Conservation (phyloP, 164 flowering plant species). For the Nymphaea colorata region DNA sequence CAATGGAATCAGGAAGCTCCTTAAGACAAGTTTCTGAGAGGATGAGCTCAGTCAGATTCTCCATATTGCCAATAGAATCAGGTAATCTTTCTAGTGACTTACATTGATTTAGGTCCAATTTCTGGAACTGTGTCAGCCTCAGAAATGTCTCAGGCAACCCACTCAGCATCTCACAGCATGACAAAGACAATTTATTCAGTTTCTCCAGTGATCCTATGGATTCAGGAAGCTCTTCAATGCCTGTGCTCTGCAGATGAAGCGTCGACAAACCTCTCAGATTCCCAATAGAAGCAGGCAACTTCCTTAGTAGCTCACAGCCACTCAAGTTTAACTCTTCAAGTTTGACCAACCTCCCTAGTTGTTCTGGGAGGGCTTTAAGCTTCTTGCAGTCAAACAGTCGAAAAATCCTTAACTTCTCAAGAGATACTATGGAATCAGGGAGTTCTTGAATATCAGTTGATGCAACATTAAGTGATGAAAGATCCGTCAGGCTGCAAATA, state of each 20-base stretch:
- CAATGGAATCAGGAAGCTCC: conserved; percentile 4
- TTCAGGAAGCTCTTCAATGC: conserved; percentile 3
- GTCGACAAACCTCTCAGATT: background rate
- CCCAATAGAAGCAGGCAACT: conserved; percentile 1
- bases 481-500: no score
- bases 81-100: background rate
- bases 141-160: background rate
- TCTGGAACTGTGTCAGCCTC: background rate
- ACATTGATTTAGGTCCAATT: background rate
- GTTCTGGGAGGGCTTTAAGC: background rate
- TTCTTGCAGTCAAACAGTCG: background rate
- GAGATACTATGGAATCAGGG: background rate
- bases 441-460: background rate
- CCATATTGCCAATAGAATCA: background rate
- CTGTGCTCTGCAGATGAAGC: background rate
- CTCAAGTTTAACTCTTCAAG: background rate
- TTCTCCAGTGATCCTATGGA: conserved; percentile 3
- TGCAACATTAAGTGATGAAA: no score
- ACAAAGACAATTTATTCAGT: background rate
- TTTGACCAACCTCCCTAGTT: background rate
- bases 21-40: background rate
- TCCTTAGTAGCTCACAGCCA: background rate
- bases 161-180: background rate
- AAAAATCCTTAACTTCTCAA: no score
- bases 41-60: background rate